A percentile compares a stretch with the other conserved stretches of the same genome.
Evolutionary conservation across 2,329 filamentous ascomycete genomes (phyloP).

Genomic region (Stagonosporopsis cucurbitacearum): DNA sequence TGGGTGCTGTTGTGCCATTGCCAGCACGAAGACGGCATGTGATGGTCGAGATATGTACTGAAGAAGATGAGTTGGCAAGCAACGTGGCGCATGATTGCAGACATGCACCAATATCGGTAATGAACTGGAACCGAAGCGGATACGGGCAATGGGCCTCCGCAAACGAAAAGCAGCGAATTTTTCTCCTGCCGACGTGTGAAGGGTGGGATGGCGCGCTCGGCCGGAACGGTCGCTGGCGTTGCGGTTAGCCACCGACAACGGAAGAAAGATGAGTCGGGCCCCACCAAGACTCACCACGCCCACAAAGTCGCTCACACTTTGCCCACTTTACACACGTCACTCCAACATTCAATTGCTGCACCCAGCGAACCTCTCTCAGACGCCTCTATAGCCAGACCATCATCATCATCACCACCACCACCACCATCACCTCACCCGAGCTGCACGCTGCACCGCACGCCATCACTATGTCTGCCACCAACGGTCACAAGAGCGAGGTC

Average conservation of each 20-base stretch:
- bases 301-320: slow-evolving; percentile 9
- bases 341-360: slow-evolving; percentile 11
- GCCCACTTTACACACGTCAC: slow-evolving; percentile 10
- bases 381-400: background rate
- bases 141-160: background rate
- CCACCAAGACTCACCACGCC: slow-evolving; percentile 12
- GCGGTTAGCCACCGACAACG: slow-evolving; percentile 18
- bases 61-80: slow-evolving; percentile 2
- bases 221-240: slow-evolving; percentile 9
- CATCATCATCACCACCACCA: background rate
- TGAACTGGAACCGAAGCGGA: background rate
- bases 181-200: slow-evolving; percentile 10
- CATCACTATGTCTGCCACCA: slow-evolving; percentile 37
- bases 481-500: slow-evolving; percentile 43
- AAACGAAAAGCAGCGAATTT: slow-evolving; percentile 13
- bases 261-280: slow-evolving; percentile 19
- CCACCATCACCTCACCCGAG: too few species aligned
- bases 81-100: background rate
- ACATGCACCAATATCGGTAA: slow-evolving; percentile 1
- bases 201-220: slow-evolving; percentile 7
- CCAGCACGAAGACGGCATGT: background rate
- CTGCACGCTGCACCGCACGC: background rate
- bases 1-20: background rate
- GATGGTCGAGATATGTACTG: too few species aligned
- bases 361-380: background rate